Percentiles rank a stretch among this genome's conserved stretches.
Conservation (phyloP, 1,284 basidiomycete species). For the Moesziomyces sp. region DNA sequence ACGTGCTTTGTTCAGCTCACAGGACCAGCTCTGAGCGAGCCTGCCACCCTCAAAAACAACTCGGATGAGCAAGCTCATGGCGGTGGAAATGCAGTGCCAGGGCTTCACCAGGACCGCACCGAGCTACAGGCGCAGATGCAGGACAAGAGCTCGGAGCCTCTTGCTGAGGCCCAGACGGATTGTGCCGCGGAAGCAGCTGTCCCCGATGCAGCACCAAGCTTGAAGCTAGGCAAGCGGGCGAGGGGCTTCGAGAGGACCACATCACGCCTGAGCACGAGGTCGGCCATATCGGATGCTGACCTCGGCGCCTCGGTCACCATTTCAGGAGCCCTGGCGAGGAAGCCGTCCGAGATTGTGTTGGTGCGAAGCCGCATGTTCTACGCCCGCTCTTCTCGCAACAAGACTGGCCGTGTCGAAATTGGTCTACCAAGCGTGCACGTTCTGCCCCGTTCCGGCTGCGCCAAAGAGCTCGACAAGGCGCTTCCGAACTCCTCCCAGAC, state of each 20-base stretch:
- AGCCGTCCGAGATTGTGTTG: slow-evolving; percentile 72
- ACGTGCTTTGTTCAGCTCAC: slow-evolving; percentile 83
- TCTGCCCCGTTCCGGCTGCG: slow-evolving; percentile 18
- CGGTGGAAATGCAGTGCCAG: slow-evolving; percentile 1
- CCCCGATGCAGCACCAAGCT: neutral
- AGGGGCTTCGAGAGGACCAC: slow-evolving; percentile 15
- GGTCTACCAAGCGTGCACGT: slow-evolving; percentile 76
- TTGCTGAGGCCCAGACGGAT: too few relatives aligned
- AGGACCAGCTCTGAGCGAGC: slow-evolving; percentile 75
- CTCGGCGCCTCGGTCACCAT: neutral
- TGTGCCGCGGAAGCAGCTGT: neutral
- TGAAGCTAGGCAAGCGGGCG: slow-evolving; percentile 4
- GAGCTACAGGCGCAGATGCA: neutral
- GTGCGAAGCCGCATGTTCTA: slow-evolving; percentile 77
- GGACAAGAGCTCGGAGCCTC: neutral
- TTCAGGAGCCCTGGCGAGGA: slow-evolving; percentile 10
- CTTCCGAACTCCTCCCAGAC: slow-evolving; percentile 15
- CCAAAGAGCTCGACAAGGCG: slow-evolving; percentile 37
- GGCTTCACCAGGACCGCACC: slow-evolving; percentile 37
- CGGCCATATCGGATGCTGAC: slow-evolving; percentile 12
- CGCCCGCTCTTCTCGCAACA: slow-evolving; percentile 72
- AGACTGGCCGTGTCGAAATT: slow-evolving; percentile 71
- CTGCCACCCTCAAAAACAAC: neutral
- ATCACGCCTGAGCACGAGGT: slow-evolving; percentile 18
- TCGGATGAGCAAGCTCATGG: too few relatives aligned